phyloP scores from a whole-genome alignment of 2,329 filamentous ascomycete species.

The Aspergillus sp. region DNA sequence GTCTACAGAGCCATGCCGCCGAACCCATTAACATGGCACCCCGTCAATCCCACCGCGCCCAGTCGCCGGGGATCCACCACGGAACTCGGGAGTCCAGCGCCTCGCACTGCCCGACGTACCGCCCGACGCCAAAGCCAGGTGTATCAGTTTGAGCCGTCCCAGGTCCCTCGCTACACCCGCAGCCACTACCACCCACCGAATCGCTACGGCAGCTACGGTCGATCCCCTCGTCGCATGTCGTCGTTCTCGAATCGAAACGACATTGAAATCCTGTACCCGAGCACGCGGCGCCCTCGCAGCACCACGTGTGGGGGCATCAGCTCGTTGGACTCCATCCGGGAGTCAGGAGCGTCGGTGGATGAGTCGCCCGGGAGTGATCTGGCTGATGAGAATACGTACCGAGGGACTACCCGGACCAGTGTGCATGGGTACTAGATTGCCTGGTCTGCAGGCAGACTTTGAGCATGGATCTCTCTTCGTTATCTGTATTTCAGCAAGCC shows the following conservation, averaged over 20 bases:
- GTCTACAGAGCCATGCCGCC: conserved; percentile 20
- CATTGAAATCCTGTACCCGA: conserved; percentile 33
- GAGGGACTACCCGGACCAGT: conserved; percentile 31
- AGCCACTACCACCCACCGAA: conserved; percentile 26
- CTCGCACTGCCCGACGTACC: conserved; percentile 12
- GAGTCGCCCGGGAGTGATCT: conserved; percentile 17
- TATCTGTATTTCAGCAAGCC: background rate
- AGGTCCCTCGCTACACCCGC: conserved; percentile 25
- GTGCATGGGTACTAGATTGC: conserved; percentile 8
- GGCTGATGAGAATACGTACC: conserved; percentile 23
- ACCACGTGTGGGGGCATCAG: conserved; percentile 26
- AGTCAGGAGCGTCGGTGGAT: conserved; percentile 27
- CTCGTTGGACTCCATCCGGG: conserved; percentile 30
- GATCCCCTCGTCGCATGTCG: conserved; percentile 18
- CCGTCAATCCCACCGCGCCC: conserved; percentile 6
- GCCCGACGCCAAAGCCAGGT: conserved; percentile 11
- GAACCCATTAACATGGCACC: conserved; percentile 8
- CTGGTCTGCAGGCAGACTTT: conserved; percentile 24
- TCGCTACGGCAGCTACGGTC: conserved; percentile 20
- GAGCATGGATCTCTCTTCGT: background rate
- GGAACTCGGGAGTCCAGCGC: conserved; percentile 7
- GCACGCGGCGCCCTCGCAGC: conserved; percentile 33
- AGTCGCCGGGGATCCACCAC: conserved; percentile 8
- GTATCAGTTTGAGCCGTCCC: conserved; percentile 26
- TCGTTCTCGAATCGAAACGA: conserved; percentile 29